Base-by-base conservation (phyloP, 108 stramenopile genomes). In the Skeletonema costatum region DNA sequence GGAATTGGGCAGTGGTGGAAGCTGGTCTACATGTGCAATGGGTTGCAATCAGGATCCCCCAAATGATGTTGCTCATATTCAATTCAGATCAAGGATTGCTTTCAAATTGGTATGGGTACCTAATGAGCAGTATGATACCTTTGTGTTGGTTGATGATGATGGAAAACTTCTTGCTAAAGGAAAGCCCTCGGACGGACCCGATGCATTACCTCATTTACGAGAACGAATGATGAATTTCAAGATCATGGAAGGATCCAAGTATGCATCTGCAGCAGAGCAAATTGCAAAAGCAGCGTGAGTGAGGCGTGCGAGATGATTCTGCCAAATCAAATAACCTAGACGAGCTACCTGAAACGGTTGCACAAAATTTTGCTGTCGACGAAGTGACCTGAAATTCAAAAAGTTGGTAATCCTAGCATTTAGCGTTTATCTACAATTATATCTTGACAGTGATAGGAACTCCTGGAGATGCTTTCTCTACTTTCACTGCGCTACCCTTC, bases 51-150 rank as follows among this genome's bases (percentile, higher is more conserved):
- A 83, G 19, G 83, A 91, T 70, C 96, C 96, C 14, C 94, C 97
- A 14, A 87, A 82, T 53, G 97, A 97, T 79, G 97, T 97, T 14
- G 97, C 97, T 2, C 94, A 96, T 68, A 71, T 97, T 60, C 97
- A 97, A 53, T 97, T 97, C 63, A 86, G 83, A 58, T 87, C 94
- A 6, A 64, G 91, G 58, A 89, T 97, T 64, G 94, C 94, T 31
- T 97, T 94, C 63, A 95, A 96, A 75, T 76, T 97, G 7, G 97
- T 97, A 3, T 97, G 97, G 97, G 90, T 89, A 5, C 97, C 97
- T 0, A 93, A 87, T 77, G 84, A 85, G 17, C 71, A 78, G 1
- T 97, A 86, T 67, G 89, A 91, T 79, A 73, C 83, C 9, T 97
- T 97, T 77, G 94, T 96, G 0, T 73, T 97, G 66, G 94, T 97